These are phyloP conservation scores for Hypoxylon trugodes DNA, from an alignment of 495 filamentous ascomycete genomes.

Conservation along the genomic window DNA sequence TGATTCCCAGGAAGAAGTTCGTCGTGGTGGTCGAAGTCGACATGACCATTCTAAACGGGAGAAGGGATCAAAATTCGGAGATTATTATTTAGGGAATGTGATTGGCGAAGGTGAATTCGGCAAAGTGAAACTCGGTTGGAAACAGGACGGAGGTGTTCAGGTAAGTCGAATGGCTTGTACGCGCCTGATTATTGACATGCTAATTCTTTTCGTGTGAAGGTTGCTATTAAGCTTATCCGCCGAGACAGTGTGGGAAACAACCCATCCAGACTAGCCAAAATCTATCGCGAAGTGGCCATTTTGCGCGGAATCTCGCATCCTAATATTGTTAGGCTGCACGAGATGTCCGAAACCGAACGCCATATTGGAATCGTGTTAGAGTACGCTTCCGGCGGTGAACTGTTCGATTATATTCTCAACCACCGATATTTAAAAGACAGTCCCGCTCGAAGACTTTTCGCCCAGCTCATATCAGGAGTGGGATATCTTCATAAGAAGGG, in stretches of 20 bases:
- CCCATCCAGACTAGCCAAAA: slow-evolving; percentile 88
- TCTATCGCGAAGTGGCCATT: slow-evolving; percentile 95
- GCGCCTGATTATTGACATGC: background rate
- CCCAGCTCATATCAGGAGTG: slow-evolving; percentile 94
- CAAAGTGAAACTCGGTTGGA: slow-evolving; percentile 99
- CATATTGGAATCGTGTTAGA: slow-evolving; percentile 98
- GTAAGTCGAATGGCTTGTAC: slow-evolving; percentile 49
- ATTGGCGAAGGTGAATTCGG: slow-evolving; percentile 98
- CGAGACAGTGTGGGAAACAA: slow-evolving; percentile 87
- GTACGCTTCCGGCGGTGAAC: slow-evolving; percentile 95
- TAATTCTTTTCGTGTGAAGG: slow-evolving; percentile 63
- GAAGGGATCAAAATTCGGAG: slow-evolving; percentile 90
- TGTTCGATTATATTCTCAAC: slow-evolving; percentile 98
- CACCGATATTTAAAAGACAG: slow-evolving; percentile 96
- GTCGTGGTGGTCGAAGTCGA: slow-evolving; percentile 71
- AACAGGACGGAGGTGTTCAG: slow-evolving; percentile 87
- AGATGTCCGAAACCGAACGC: slow-evolving; percentile 97
- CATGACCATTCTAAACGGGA: slow-evolving; percentile 74
- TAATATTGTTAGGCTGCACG: slow-evolving; percentile 95
- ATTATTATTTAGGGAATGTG: slow-evolving; percentile 95
- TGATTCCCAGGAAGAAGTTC: slow-evolving; percentile 65
- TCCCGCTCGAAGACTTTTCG: slow-evolving; percentile 88
- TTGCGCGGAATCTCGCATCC: slow-evolving; percentile 86
- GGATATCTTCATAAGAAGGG: slow-evolving; percentile 99
- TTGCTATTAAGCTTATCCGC: slow-evolving; percentile 98